phyloP scores from a whole-genome alignment of 2,329 filamentous ascomycete genomes.

The Sporothrix globosa region DNA sequence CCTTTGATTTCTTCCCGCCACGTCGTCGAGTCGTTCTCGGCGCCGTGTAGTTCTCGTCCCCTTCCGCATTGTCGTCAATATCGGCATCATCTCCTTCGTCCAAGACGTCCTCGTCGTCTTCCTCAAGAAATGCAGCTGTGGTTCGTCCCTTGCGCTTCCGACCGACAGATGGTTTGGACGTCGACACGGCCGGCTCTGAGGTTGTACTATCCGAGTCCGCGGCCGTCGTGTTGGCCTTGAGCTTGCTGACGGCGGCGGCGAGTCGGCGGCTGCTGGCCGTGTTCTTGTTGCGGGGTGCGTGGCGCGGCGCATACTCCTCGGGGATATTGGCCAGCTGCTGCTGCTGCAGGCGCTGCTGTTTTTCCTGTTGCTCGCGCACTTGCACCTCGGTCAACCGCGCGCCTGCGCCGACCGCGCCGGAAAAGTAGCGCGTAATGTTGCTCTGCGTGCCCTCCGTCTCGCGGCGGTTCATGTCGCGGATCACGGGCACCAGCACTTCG shows the following conservation, averaged over 20 bases:
- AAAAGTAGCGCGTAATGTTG: conserved; percentile 94
- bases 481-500: conserved; percentile 92
- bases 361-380: conserved; percentile 24
- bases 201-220: conserved; percentile 30
- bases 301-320: conserved; percentile 41
- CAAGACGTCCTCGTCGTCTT: conserved; percentile 29
- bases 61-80: conserved; percentile 26
- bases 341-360: conserved; percentile 12
- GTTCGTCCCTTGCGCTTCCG: conserved; percentile 43
- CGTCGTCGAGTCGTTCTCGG: conserved; percentile 20
- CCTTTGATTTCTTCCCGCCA: conserved; percentile 32
- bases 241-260: conserved; percentile 42
- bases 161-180: conserved; percentile 25
- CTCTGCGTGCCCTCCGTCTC: conserved; percentile 89
- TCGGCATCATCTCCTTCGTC: conserved; percentile 34
- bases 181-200: conserved; percentile 18
- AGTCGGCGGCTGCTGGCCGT: conserved; percentile 41
- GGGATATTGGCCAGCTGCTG: conserved; percentile 30
- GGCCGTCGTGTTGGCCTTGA: conserved; percentile 39
- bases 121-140: neutral
- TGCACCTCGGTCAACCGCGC: conserved; percentile 33
- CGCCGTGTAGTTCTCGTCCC: neutral
- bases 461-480: conserved; percentile 89
- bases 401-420: conserved; percentile 60
- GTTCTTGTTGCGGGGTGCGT: conserved; percentile 36